Base-by-base conservation (phyloP, 495 filamentous ascomycete genomes). In the Xylaria scruposa region DNA sequence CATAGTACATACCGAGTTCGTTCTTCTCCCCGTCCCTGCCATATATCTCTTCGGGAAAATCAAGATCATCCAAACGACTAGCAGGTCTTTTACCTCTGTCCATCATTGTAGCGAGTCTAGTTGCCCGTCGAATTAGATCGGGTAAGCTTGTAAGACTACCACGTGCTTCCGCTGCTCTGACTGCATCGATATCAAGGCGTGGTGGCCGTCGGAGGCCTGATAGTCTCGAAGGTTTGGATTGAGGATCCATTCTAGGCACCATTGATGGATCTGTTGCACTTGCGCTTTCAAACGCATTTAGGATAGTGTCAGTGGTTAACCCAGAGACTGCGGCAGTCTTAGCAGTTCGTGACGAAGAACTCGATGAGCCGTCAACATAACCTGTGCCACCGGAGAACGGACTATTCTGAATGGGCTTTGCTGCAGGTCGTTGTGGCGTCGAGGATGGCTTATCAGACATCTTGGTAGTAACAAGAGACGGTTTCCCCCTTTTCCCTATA, bases 121-220 rank as follows among this genome's bases (percentile, higher is more conserved):
- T 98, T 3, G 96, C 96, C 59, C 96, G 87, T 72, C 89, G 86
- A 70, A 99, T 98, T 67, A 99, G 83, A 81, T 98, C 96, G 0
- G 94, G 91, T 64, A 99, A 82, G 81, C 94, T 97, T 6, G 96
- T 97, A 73, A 97, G 82, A 76, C 94, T 97, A 10, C 93, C 94
- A 73, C 94, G 89, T 13, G 91, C 87, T 75, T 96, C 92, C 26
- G 94, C 93, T 70, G 92, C 90, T 53, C 89, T 87, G 15, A 95
- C 90, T 13, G 92, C 92, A 78, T 92, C 90, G 49, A 97, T 89
- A 76, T 98, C 89, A 36, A 97, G 81, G 2, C 89, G 87, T 36
- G 93, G 91, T 56, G 93, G 94, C 77, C 92, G 85, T 67, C 89
- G 87, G 61, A 86, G 84, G n/a, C 81, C 83, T 36, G 85, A 85